phyloP scores from a whole-genome alignment of 2,329 filamentous ascomycete species.

The Colletotrichum shisoi region DNA sequence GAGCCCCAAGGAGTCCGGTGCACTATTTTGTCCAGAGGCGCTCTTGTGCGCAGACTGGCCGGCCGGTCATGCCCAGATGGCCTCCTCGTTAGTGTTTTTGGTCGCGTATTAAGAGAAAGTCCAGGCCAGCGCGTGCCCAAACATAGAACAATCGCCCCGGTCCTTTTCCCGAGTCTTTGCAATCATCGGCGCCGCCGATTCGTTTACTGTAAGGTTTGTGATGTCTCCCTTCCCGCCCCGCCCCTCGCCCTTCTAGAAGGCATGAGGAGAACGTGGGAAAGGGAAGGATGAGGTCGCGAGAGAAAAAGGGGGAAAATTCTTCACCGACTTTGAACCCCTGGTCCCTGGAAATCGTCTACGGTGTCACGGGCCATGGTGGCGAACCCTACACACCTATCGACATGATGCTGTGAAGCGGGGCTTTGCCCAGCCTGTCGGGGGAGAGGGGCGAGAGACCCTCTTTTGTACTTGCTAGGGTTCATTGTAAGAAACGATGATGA shows the following conservation, averaged over 20 bases:
- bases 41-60: background rate
- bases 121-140: background rate
- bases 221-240: no score
- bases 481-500: background rate
- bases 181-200: conserved; percentile 2
- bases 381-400: background rate
- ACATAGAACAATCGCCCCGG: background rate
- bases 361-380: conserved; percentile 1
- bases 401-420: background rate
- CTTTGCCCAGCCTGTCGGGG: background rate
- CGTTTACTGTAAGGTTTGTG: background rate
- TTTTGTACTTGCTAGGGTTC: background rate
- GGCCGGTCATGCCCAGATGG: background rate
- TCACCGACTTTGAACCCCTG: conserved; percentile 14
- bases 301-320: conserved; percentile 1
- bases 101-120: background rate
- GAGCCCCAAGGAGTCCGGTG: background rate
- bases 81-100: background rate
- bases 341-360: background rate
- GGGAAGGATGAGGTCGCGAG: background rate
- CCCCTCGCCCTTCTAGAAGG: background rate
- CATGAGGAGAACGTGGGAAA: background rate
- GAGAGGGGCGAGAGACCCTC: background rate
- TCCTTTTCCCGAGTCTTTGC: background rate
- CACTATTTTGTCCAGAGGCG: background rate